phyloP scores from a whole-genome alignment of 2,329 filamentous ascomycete species.

The Colletotrichum musicola region DNA sequence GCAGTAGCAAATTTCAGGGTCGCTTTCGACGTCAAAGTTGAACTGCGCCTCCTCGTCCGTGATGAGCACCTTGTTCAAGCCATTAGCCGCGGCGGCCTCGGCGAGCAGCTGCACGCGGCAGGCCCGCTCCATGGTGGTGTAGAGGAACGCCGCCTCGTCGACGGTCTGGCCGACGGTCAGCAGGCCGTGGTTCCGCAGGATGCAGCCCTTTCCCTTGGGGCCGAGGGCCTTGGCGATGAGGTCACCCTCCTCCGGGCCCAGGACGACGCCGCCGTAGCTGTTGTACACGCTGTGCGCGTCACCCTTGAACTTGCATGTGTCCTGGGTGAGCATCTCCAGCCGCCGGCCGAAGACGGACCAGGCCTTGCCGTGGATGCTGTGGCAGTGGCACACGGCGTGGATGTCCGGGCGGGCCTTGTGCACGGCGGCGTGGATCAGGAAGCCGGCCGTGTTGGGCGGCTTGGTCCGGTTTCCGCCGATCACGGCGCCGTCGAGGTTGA shows the following conservation, averaged over 20 bases:
- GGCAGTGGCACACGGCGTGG: slow-evolving; percentile 76
- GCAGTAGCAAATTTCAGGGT: slow-evolving; percentile 41
- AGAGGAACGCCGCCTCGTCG: slow-evolving; percentile 79
- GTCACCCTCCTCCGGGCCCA: slow-evolving; percentile 73
- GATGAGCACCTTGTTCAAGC: slow-evolving; percentile 52
- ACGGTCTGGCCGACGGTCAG: slow-evolving; percentile 77
- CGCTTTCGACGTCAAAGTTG: slow-evolving; percentile 40
- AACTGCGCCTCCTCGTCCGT: slow-evolving; percentile 58
- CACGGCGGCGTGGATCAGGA: slow-evolving; percentile 76
- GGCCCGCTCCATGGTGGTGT: slow-evolving; percentile 74
- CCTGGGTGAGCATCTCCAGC: slow-evolving; percentile 77
- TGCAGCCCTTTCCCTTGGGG: slow-evolving; percentile 66
- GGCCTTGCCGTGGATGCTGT: slow-evolving; percentile 74
- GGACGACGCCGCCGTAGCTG: slow-evolving; percentile 62
- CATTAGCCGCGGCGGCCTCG: slow-evolving; percentile 58
- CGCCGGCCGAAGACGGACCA: slow-evolving; percentile 74
- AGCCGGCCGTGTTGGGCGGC: slow-evolving; percentile 76
- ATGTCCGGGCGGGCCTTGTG: slow-evolving; percentile 75
- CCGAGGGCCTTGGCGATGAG: slow-evolving; percentile 74
- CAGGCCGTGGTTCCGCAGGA: slow-evolving; percentile 78
- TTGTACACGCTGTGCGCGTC: slow-evolving; percentile 74
- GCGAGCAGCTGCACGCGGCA: slow-evolving; percentile 76
- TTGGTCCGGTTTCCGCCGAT: slow-evolving; percentile 71
- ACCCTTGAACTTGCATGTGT: slow-evolving; percentile 72
- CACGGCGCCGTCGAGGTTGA: slow-evolving; percentile 71